Evolutionary conservation across 768 basidiomycete genomes (phyloP), one percentile per base, ranked within the genome.

Genomic region (Punctularia strigosozonata): DNA sequence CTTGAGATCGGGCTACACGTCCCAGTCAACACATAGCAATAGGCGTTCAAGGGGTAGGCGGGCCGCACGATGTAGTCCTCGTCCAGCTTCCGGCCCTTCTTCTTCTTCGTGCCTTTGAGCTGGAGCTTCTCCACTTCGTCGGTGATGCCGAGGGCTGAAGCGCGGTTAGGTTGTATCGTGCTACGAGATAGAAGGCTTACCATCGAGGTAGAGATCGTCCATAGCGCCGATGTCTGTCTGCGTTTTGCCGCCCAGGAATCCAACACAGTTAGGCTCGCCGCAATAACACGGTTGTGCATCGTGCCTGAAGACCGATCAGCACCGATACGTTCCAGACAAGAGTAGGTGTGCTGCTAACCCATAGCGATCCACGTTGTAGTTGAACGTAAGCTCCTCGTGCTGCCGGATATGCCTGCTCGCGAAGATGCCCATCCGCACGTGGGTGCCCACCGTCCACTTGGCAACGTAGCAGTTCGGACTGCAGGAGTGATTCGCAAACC

Each of bases 311-410:
- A 15, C 22, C 7, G 24, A 28, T 40, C n/a, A 14, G 18, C 8
- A 1, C 1, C 13, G n/a, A 36, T 15, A 23, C 20, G 6, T 15
- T 14, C 7, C 25, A 5, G 28, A 36, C 8, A 6, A 25, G 15
- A 4, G 5, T 14, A 32, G 15, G 31, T n/a, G 30, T 15, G 34
- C 21, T 40, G 65, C 81, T 36, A 43, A 92, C 94, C 94, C 95
- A 51, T 99, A 99, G 42, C 95, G 88, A 59, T 98, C 95, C 28
- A 98, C 95, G 56, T 99, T 99, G 57, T 99, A 99, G 60, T 99
- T 98, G 67, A 98, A 98, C 1, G 95, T 98, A 49, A 97, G 59
- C 59, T 97, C 92, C 52, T 95, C 91, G 45, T 86, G 58, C 53
- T 73, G 75, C 54, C 69, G 58, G 47, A 97, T 80, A 38, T 67